Base-by-base conservation (phyloP, 1,284 basidiomycete genomes). In the Moesziomyces antarcticus region DNA sequence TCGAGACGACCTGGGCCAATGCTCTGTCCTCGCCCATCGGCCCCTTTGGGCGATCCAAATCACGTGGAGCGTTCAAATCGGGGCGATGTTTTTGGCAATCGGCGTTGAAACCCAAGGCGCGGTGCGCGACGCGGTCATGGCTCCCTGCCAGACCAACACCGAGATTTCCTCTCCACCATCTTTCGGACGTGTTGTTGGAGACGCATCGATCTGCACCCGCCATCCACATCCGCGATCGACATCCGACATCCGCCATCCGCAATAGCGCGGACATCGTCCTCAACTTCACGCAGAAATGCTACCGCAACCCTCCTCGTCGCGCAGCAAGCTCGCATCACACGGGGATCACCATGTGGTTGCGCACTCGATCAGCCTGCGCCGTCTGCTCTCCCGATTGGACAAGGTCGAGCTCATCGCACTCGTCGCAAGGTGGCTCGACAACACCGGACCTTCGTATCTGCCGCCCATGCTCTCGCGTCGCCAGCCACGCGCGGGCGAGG, bases 401-500 rank as follows among this genome's bases (percentile, higher is more conserved):
- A 75, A 75, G 40, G 25, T 60, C 20, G 68, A 75, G 40, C 57
- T 75, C 20, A 43, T 68, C 40, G 52, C 59, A 0, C 58, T 75
- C 30, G 68, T 61, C 3, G 52, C 62, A 24, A 13, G 64, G 50
- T 75, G 73, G 73, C 67, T 75, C 48, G 56, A 59, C 56, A 49
- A 58, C 35, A 22, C 64, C 6, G 44, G 56, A 22, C 56, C 73
- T 3, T 58, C 51, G 30, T 70, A 68, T 48, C 57, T 67, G 27
- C 64, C 68, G 40, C 73, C 73, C 21, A 62, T 67, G 63, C 64
- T 75, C 22, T 75, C 73, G 2, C 63, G 68, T 1, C 63, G 70
- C 10, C 64, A 67, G 20, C 64, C 70, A 2, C 54, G 55, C 48
- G 33, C 60, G 8, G 64, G 62, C 33, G 52, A 73, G 35, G 44